Conservation (phyloP, 2,329 filamentous ascomycete genomes). For the Ceratocystis diversiconidia region DNA sequence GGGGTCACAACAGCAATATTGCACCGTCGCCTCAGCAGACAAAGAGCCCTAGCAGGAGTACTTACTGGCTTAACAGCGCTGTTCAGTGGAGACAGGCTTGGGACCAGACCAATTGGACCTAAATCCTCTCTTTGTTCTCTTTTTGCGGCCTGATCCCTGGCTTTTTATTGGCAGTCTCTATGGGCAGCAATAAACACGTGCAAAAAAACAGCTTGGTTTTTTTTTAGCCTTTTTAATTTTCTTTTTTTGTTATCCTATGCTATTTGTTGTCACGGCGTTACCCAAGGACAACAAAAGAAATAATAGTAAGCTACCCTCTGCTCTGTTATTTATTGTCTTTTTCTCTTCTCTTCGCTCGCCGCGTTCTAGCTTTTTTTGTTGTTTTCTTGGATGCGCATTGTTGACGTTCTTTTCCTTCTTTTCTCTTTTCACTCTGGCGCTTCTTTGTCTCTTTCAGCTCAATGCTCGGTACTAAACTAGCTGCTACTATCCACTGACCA, state of each 20-base stretch:
- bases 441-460: background rate
- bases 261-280: conserved; percentile 13
- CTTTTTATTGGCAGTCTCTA: background rate
- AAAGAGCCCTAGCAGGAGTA: background rate
- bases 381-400: background rate
- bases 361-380: background rate
- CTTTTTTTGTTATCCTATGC: background rate
- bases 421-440: background rate
- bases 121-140: conserved; percentile 1
- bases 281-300: background rate
- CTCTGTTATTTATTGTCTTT: background rate
- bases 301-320: background rate
- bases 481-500: background rate
- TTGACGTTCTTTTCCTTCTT: background rate
- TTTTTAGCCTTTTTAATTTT: background rate
- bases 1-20: background rate
- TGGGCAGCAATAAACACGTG: background rate
- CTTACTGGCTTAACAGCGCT: background rate
- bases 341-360: background rate
- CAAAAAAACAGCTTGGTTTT: background rate
- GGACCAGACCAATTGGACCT: background rate
- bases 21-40: background rate
- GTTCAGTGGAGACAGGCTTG: background rate
- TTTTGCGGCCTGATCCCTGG: conserved; percentile 5
- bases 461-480: background rate